Base-by-base conservation (phyloP, 768 basidiomycete species). In the Suillus weaverae region DNA sequence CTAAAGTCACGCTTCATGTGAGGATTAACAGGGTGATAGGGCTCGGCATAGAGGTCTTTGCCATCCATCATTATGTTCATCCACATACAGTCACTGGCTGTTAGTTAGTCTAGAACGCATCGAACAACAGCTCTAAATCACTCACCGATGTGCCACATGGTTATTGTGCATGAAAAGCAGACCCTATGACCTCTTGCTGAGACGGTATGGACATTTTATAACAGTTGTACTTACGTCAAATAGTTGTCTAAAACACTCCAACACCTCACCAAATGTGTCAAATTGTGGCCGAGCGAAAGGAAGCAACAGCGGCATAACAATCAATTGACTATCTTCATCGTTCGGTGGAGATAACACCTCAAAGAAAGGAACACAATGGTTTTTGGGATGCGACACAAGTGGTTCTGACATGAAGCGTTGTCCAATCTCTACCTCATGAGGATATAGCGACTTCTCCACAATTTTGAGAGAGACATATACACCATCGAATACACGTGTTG, bases 261-360 rank as follows among this genome's bases (percentile, higher is more conserved):
- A 64, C 1, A 44, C 74, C 64, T 80, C 78, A 1, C 77, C 76
- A 10, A 78, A 20, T 0, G 72, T 77, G 51, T 73, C 70, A 55
- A 80, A 79, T 1, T 41, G 66, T 3, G 73, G 75, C 3, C 33
- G 43, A 20, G 63, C 16, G 38, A 69, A 74, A 0, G 26, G 38
- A 57, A 74, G 72, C 13, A 82, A 72, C 3, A 79, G 64, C 0
- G 80, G 82, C 76, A 80, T 81, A 1, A 75, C 72, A 2, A 78
- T 56, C 0, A 75, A 70, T 10, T 41, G 33, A 0, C 0, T n/a
- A 20, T 72, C 55, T 5, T 66, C 61, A 0, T 65, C 63, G 20
- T 60, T 62, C 5, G 69, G 67, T 50, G 73, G 46, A 13, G 41
- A 7, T 1, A 78, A 16, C 0, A 66, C 30, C 9, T 78, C 77